A percentile compares a stretch with the other conserved stretches of the same genome.
These are phyloP conservation scores for Boletellus ananiceps DNA, from an alignment of 768 basidiomycete genomes.

Conservation along the genomic window DNA sequence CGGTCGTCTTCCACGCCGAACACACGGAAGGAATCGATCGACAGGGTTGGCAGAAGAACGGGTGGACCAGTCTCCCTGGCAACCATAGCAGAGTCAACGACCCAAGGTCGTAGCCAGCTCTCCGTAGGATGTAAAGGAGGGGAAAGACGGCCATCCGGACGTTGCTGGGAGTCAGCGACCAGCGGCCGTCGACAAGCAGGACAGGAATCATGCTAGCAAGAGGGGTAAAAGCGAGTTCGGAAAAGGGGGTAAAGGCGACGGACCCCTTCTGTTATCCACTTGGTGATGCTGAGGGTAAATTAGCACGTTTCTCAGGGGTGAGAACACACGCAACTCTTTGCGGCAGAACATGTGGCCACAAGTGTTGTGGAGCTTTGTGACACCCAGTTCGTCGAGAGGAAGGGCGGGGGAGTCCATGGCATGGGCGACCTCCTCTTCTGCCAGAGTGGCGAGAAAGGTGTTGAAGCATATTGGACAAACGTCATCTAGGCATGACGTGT, in stretches of 20 bases:
- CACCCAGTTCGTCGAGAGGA: conserved; percentile 62
- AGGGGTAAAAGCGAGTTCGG: conserved; percentile 8
- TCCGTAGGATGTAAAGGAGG: conserved; percentile 2
- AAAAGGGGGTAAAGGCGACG: conserved; percentile 20
- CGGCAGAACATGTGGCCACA: conserved; percentile 77
- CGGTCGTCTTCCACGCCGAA: conserved; percentile 19
- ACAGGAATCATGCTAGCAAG: conserved; percentile 54
- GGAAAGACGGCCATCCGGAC: conserved; percentile 5
- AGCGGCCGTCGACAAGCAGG: conserved; percentile 58
- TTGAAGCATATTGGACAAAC: conserved; percentile 74
- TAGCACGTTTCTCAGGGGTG: conserved; percentile 10
- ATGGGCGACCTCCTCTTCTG: conserved; percentile 68
- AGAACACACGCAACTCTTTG: conserved; percentile 56
- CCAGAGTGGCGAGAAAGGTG: conserved; percentile 59
- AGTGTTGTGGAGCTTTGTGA: conserved; percentile 53
- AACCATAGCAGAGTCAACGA: conserved; percentile 18
- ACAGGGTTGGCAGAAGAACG: conserved; percentile 17
- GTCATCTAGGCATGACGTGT: conserved; percentile 44
- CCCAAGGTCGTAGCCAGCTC: conserved; percentile 22
- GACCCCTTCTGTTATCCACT: conserved; percentile 60
- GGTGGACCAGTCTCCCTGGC: conserved; percentile 10
- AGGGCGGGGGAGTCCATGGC: conserved; percentile 80
- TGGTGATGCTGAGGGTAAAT: conserved; percentile 48
- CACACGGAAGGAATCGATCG: conserved; percentile 11
- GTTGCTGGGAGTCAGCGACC: conserved; percentile 19